Percentiles rank a stretch among this genome's conserved stretches.
These are phyloP conservation scores for Leucocoprinus leucothites DNA, from an alignment of 768 basidiomycete genomes.

Conservation along the genomic window DNA sequence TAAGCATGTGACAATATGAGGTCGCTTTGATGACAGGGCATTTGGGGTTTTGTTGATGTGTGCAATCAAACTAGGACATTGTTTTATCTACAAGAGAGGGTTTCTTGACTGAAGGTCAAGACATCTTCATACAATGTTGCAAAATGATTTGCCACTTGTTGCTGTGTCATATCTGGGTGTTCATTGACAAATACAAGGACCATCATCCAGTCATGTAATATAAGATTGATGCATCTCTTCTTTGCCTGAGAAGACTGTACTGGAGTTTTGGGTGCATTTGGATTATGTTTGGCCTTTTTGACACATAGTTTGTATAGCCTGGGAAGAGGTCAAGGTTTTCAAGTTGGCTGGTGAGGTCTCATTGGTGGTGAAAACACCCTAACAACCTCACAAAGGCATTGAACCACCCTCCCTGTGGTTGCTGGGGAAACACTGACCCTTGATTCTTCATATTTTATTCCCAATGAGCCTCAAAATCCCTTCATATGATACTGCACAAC, in stretches of 20 bases:
- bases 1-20: slow-evolving; percentile 25
- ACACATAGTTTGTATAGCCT: too few species aligned
- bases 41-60: slow-evolving; percentile 16
- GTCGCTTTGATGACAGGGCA: slow-evolving; percentile 18
- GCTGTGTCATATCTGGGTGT: slow-evolving; percentile 18
- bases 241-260: background rate
- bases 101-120: slow-evolving; percentile 16
- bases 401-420: too few species aligned
- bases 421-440: too few species aligned
- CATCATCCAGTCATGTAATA: slow-evolving; percentile 20
- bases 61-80: slow-evolving; percentile 11
- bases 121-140: slow-evolving; percentile 6
- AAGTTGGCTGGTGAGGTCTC: too few species aligned
- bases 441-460: too few species aligned
- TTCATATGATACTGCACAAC: too few species aligned
- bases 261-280: background rate
- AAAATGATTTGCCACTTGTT: slow-evolving; percentile 17
- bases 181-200: slow-evolving; percentile 19
- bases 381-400: too few species aligned
- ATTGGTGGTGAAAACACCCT: too few species aligned
- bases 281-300: background rate
- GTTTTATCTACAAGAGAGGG: too few species aligned
- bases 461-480: too few species aligned
- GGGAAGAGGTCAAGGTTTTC: too few species aligned
- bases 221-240: slow-evolving; percentile 14